Percentiles rank a stretch among this genome's conserved stretches.
phyloP scores from a whole-genome alignment of 192 early-diverging fungal species.

The Globomyces pollinis-pini region DNA sequence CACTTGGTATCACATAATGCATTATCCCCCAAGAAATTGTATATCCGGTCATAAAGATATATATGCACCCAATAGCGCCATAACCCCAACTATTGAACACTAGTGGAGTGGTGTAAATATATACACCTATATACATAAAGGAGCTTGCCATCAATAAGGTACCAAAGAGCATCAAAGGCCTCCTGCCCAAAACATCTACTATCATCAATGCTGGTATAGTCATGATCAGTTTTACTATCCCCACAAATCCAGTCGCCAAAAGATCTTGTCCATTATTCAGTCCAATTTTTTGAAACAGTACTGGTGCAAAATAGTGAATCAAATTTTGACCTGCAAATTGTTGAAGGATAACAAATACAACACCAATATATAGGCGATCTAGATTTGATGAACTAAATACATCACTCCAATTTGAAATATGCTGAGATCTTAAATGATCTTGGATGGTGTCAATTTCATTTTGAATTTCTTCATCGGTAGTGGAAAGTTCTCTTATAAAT shows the following conservation, averaged over 20 bases:
- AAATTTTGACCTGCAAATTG: slow-evolving; percentile 19
- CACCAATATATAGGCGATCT: neutral
- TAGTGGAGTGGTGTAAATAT: slow-evolving; percentile 11
- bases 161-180: slow-evolving; percentile 8
- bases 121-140: slow-evolving; percentile 26
- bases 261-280: slow-evolving; percentile 12
- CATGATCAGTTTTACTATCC: slow-evolving; percentile 16
- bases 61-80: slow-evolving; percentile 17
- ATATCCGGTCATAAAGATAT: slow-evolving; percentile 18
- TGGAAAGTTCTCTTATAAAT: neutral
- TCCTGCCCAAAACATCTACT: slow-evolving; percentile 11
- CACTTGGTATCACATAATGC: slow-evolving; percentile 3
- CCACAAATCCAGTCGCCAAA: slow-evolving; percentile 21
- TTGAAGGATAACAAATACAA: neutral
- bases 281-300: slow-evolving; percentile 16
- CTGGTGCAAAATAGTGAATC: slow-evolving; percentile 24
- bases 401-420: neutral
- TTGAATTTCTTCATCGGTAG: neutral
- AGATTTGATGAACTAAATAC: neutral
- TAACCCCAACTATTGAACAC: slow-evolving; percentile 8
- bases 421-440: neutral
- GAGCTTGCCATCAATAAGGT: slow-evolving; percentile 22
- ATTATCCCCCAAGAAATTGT: slow-evolving; percentile 1
- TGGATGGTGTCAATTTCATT: neutral
- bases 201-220: slow-evolving; percentile 16